These are phyloP conservation scores for Lecanoromycetidae sp. DNA, from an alignment of 2,329 filamentous ascomycete species.

Conservation along the genomic window DNA sequence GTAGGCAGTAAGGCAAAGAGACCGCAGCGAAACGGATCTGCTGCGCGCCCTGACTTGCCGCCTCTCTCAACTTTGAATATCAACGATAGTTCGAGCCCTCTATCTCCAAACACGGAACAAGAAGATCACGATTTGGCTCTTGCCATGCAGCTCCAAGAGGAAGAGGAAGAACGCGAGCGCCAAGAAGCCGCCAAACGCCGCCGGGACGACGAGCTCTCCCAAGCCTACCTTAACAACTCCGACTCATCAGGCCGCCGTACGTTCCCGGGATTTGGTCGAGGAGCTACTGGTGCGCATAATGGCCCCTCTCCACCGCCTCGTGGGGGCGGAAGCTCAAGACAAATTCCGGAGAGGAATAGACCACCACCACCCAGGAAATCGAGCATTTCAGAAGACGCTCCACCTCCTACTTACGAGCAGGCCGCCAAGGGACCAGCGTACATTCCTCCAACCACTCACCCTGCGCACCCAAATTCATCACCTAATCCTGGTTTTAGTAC, in stretches of 20 bases:
- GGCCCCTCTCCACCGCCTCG: slow-evolving; percentile 10
- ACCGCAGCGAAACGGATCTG: slow-evolving; percentile 3
- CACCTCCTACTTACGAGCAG: slow-evolving; percentile 56
- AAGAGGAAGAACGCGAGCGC: slow-evolving; percentile 72
- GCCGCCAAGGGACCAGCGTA: slow-evolving; percentile 46
- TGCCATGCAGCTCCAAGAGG: slow-evolving; percentile 84
- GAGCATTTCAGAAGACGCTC: slow-evolving; percentile 38
- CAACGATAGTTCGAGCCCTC: slow-evolving; percentile 7
- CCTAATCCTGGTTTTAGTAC: slow-evolving; percentile 16
- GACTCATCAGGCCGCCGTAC: slow-evolving; percentile 17
- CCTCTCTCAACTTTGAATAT: slow-evolving; percentile 14
- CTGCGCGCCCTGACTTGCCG: slow-evolving; percentile 13
- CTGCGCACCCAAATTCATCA: slow-evolving; percentile 28
- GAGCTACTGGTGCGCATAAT: slow-evolving; percentile 20
- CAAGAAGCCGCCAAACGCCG: slow-evolving; percentile 47
- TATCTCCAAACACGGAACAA: slow-evolving; percentile 35
- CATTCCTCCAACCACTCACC: slow-evolving; percentile 37
- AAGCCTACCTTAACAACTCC: slow-evolving; percentile 55
- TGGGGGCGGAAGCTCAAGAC: slow-evolving; percentile 17
- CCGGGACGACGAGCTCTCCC: slow-evolving; percentile 53
- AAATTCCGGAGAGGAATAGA: slow-evolving; percentile 14
- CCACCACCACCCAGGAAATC: slow-evolving; percentile 21
- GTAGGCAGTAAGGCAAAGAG: slow-evolving; percentile 26
- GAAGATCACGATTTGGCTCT: slow-evolving; percentile 82
- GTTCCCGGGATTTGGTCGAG: slow-evolving; percentile 23